These are phyloP conservation scores for Candida buenavistaensis DNA, from an alignment of 1,139 yeast species.

Conservation along the genomic window DNA sequence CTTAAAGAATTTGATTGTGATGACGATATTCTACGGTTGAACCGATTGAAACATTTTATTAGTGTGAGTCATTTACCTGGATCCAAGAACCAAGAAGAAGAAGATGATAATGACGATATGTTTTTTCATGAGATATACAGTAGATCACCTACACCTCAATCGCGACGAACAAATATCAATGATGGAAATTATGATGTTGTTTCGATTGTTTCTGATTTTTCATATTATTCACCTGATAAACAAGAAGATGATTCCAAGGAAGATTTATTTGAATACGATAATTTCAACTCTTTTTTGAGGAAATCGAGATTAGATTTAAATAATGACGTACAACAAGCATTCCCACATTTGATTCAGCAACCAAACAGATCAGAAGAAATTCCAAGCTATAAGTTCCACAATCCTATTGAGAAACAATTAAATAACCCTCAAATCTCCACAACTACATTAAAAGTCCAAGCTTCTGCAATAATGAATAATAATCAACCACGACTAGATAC, in stretches of 20 bases:
- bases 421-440: slow-evolving; percentile 19
- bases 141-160: slow-evolving; percentile 14
- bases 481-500: too few relatives aligned
- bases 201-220: slow-evolving; percentile 29
- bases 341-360: slow-evolving; percentile 29
- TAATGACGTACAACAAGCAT: slow-evolving; percentile 24
- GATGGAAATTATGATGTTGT: slow-evolving; percentile 20
- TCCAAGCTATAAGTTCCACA: slow-evolving; percentile 30
- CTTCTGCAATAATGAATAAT: slow-evolving; percentile 5
- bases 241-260: slow-evolving; percentile 15
- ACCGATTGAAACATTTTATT: slow-evolving; percentile 28
- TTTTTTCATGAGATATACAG: slow-evolving; percentile 12
- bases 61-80: slow-evolving; percentile 14
- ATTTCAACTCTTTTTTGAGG: slow-evolving; percentile 36
- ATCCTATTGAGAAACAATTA: slow-evolving; percentile 32
- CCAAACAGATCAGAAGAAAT: neutral
- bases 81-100: slow-evolving; percentile 2
- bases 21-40: slow-evolving; percentile 20
- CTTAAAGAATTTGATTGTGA: slow-evolving; percentile 15
- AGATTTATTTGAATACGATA: slow-evolving; percentile 18
- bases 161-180: slow-evolving; percentile 5
- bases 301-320: slow-evolving; percentile 31
- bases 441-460: slow-evolving; percentile 28
- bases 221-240: slow-evolving; percentile 24
- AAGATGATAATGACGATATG: slow-evolving; percentile 6